phyloP scores from a whole-genome alignment of 1,139 yeast species.

The Suhomyces taliae region DNA sequence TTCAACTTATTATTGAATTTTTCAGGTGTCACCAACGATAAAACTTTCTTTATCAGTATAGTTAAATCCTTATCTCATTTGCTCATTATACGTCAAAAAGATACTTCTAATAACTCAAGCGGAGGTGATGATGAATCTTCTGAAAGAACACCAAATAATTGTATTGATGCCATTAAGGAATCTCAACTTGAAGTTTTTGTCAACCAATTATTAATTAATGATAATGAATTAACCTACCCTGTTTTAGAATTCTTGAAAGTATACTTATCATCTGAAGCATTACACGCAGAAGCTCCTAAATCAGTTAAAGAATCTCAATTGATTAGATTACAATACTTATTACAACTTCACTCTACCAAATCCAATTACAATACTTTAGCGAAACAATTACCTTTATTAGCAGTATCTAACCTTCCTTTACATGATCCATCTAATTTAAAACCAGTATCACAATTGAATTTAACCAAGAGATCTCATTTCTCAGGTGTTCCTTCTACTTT shows the following conservation, averaged over 20 bases:
- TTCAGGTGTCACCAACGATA: constrained; percentile 52
- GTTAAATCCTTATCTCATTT: constrained; percentile 48
- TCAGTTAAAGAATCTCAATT: constrained; percentile 36
- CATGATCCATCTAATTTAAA: constrained; percentile 21
- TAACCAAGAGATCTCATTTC: constrained; percentile 37
- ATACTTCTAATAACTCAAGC: constrained; percentile 6
- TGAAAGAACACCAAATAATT: constrained; percentile 33
- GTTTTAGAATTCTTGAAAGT: constrained; percentile 41
- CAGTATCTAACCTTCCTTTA: constrained; percentile 33
- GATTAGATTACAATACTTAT: constrained; percentile 32
- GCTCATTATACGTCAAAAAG: constrained; percentile 40
- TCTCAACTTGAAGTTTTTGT: constrained; percentile 34
- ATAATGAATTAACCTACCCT: constrained; percentile 34
- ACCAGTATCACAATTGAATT: constrained; percentile 23
- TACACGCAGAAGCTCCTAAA: constrained; percentile 31
- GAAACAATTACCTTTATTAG: constrained; percentile 61
- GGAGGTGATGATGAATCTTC: constrained; percentile 21
- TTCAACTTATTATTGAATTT: constrained; percentile 52
- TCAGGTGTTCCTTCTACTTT: constrained; percentile 54
- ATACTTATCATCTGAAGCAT: constrained; percentile 42
- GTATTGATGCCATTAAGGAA: constrained; percentile 41
- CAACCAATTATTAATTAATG: constrained; percentile 36
- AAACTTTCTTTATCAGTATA: constrained; percentile 47
- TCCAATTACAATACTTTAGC: constrained; percentile 50
- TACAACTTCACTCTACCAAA: constrained; percentile 29